A percentile compares a stretch with the other conserved stretches of the same genome.
phyloP scores from a whole-genome alignment of 2,329 filamentous ascomycete species.

The Trichoderma polysporum region DNA sequence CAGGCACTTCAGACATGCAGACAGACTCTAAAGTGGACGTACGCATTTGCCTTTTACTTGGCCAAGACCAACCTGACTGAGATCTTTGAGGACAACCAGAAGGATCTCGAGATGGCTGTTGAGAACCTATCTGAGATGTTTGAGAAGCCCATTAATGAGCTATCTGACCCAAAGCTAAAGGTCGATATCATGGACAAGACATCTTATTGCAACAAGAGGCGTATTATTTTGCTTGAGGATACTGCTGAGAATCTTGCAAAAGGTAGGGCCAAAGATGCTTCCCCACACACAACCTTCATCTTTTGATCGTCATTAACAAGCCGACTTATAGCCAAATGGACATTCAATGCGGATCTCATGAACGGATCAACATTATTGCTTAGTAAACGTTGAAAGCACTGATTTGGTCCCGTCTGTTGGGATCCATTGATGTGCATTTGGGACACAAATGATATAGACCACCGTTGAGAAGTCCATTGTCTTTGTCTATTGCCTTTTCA shows the following conservation, averaged over 20 bases:
- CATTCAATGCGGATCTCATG: slow-evolving; percentile 39
- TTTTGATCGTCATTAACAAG: slow-evolving; percentile 27
- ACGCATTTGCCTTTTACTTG: slow-evolving; percentile 98
- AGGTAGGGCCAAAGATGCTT: slow-evolving; percentile 52
- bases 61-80: slow-evolving; percentile 91
- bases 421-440: background rate
- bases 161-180: slow-evolving; percentile 85
- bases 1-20: slow-evolving; percentile 93
- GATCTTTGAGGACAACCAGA: slow-evolving; percentile 98
- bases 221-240: slow-evolving; percentile 85
- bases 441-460: background rate
- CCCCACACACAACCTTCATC: no score
- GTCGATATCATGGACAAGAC: slow-evolving; percentile 99
- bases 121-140: slow-evolving; percentile 99
- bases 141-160: slow-evolving; percentile 87
- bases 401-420: background rate
- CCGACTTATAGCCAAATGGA: slow-evolving; percentile 43
- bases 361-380: slow-evolving; percentile 16
- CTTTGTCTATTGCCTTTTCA: no score
- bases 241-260: slow-evolving; percentile 90
- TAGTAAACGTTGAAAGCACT: slow-evolving; percentile 13
- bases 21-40: slow-evolving; percentile 99
- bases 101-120: slow-evolving; percentile 94
- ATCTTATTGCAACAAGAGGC: slow-evolving; percentile 88
- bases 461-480: background rate